A percentile compares a stretch with the other conserved stretches of the same genome.
phyloP scores from a whole-genome alignment of 495 filamentous ascomycete species.

The Glarea lozoyensis region DNA sequence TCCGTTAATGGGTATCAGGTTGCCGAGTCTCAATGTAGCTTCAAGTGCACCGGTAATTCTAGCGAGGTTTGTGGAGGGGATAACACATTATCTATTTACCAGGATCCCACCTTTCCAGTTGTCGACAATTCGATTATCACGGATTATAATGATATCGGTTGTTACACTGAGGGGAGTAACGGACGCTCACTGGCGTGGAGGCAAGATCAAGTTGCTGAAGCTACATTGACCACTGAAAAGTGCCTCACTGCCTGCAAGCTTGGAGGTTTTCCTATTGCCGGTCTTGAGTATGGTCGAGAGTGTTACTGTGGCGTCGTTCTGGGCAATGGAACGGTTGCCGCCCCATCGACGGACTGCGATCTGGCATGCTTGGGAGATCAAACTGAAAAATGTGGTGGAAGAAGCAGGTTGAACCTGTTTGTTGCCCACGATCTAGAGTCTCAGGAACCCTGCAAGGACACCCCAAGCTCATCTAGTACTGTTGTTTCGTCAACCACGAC shows the following conservation, averaged over 20 bases:
- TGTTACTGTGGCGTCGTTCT: slow-evolving; percentile 22
- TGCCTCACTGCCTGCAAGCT: slow-evolving; percentile 38
- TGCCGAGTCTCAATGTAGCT: slow-evolving; percentile 31
- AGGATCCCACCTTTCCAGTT: slow-evolving; percentile 42
- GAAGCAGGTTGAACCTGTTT: slow-evolving; percentile 34
- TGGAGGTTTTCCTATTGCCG: slow-evolving; percentile 40
- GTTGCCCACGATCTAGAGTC: slow-evolving; percentile 27
- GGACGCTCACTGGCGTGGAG: slow-evolving; percentile 42
- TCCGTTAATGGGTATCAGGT: slow-evolving; percentile 28
- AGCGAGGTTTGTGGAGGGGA: slow-evolving; percentile 38
- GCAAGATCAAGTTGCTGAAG: slow-evolving; percentile 27
- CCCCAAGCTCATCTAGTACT: slow-evolving; percentile 14
- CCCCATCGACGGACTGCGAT: slow-evolving; percentile 27
- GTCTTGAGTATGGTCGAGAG: slow-evolving; percentile 39
- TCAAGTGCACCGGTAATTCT: slow-evolving; percentile 37
- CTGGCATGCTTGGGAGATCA: slow-evolving; percentile 40
- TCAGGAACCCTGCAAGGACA: slow-evolving; percentile 34
- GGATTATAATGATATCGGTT: slow-evolving; percentile 44
- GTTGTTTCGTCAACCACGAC: not conserved
- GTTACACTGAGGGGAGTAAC: slow-evolving; percentile 42
- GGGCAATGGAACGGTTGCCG: slow-evolving; percentile 35
- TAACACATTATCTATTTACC: slow-evolving; percentile 37
- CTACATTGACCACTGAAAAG: slow-evolving; percentile 20
- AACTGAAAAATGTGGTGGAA: slow-evolving; percentile 37
- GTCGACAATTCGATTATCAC: slow-evolving; percentile 26